These are phyloP conservation scores for Leptomonas pyrrhocoris DNA, from an alignment of 208 protist species.

Conservation along the genomic window DNA sequence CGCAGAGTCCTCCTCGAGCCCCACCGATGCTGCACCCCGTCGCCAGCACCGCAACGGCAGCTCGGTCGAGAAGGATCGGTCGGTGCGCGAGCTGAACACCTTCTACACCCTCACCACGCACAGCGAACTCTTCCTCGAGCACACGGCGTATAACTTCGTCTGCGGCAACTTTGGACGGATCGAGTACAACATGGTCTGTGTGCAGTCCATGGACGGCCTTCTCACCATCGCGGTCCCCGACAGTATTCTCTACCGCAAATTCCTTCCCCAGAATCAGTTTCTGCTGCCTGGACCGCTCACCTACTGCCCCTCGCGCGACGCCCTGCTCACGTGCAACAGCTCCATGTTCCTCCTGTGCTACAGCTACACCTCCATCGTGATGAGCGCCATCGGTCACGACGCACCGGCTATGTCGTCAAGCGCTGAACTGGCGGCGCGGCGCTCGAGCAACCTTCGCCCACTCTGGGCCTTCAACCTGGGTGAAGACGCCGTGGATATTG, in stretches of 20 bases:
- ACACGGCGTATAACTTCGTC: slow-evolving; percentile 81
- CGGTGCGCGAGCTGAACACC: slow-evolving; percentile 20
- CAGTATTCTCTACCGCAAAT: slow-evolving; percentile 69
- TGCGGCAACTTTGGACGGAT: slow-evolving; percentile 78
- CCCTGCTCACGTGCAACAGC: slow-evolving; percentile 80
- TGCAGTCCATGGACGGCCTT: slow-evolving; percentile 92
- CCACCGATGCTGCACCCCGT: not conserved
- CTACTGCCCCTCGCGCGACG: slow-evolving; percentile 63
- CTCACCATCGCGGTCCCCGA: slow-evolving; percentile 88
- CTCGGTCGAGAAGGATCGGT: not conserved
- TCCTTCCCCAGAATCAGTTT: slow-evolving; percentile 78
- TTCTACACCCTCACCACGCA: slow-evolving; percentile 55
- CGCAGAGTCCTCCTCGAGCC: slow-evolving; percentile 1
- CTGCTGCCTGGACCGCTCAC: slow-evolving; percentile 75
- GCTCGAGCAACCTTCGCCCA: slow-evolving; percentile 30
- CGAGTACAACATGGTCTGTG: slow-evolving; percentile 81
- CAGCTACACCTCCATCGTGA: slow-evolving; percentile 65
- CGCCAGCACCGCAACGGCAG: slow-evolving; percentile 3
- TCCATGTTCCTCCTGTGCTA: slow-evolving; percentile 87
- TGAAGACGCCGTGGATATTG: slow-evolving; percentile 85
- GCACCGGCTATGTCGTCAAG: not conserved
- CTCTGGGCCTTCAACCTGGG: slow-evolving; percentile 83
- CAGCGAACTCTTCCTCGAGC: slow-evolving; percentile 63
- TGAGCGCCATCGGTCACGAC: slow-evolving; percentile 23
- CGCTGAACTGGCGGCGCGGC: not conserved